These are phyloP conservation scores for Aspergillus heteromorphus DNA, from an alignment of 495 filamentous ascomycete genomes.

Conservation along the genomic window DNA sequence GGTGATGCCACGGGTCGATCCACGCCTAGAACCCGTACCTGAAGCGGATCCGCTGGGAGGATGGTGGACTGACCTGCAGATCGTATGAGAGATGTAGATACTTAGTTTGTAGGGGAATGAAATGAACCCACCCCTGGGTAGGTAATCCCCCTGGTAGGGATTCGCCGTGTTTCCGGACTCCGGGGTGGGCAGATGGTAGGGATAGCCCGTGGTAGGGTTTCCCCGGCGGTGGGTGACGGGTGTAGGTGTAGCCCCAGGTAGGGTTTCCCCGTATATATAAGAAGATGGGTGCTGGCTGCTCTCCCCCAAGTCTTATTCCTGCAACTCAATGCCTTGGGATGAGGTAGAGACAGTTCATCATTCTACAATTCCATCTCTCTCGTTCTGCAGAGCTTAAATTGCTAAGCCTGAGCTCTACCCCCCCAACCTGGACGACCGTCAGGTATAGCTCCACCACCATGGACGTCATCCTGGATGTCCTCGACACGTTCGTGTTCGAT, in stretches of 20 bases:
- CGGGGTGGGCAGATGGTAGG: neutral
- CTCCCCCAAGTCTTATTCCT: too few species aligned
- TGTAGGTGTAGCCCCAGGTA: neutral
- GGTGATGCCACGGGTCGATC: neutral
- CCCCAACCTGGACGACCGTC: neutral
- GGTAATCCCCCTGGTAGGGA: too few species aligned
- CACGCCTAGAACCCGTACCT: too few species aligned
- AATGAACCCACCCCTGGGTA: neutral
- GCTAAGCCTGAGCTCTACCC: neutral
- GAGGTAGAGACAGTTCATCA: too few species aligned
- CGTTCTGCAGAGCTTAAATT: neutral
- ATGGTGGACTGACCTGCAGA: neutral
- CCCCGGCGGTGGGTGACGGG: neutral
- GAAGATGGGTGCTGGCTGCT: too few species aligned
- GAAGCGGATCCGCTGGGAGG: too few species aligned
- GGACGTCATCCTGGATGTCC: conserved; percentile 77
- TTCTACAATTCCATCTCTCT: neutral
- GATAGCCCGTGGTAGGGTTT: neutral
- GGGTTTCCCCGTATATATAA: neutral
- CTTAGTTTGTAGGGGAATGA: too few species aligned
- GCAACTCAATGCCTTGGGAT: neutral
- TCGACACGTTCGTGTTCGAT: conserved; percentile 73
- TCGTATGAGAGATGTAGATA: neutral
- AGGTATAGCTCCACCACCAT: conserved; percentile 42
- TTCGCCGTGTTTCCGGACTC: neutral